Conservation (phyloP, 768 basidiomycete species). For the Podaxis rugospora region DNA sequence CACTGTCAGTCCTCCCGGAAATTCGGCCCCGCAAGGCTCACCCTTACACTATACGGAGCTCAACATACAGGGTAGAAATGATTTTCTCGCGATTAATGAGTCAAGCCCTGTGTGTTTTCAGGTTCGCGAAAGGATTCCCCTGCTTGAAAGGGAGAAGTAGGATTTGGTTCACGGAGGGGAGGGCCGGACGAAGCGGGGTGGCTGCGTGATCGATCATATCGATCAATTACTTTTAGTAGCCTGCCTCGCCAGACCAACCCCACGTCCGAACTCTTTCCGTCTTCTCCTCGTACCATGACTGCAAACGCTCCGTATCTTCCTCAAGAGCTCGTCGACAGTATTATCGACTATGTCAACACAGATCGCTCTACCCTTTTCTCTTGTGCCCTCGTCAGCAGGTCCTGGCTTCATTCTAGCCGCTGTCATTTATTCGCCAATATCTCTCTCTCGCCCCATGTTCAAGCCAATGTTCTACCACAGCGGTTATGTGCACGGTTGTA, state of each 20-base stretch:
- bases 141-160: background rate
- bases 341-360: constrained; percentile 40
- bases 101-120: background rate
- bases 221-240: constrained; percentile 19
- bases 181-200: constrained; percentile 10
- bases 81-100: background rate
- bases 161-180: background rate
- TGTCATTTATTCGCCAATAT: constrained; percentile 37
- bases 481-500: constrained; percentile 32
- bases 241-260: background rate
- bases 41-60: background rate
- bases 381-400: constrained; percentile 33
- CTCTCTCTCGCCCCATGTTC: constrained; percentile 28
- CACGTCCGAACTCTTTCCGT: constrained; percentile 7
- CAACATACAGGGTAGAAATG: background rate
- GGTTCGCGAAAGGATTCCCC: background rate
- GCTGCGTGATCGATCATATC: constrained; percentile 24
- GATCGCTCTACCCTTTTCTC: constrained; percentile 23
- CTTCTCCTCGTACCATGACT: constrained; percentile 11
- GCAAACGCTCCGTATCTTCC: constrained; percentile 25
- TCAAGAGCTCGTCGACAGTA: constrained; percentile 43
- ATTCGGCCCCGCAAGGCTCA: background rate
- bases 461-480: constrained; percentile 22
- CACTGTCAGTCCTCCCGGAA: background rate
- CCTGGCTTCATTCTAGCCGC: constrained; percentile 36